Base-by-base conservation (phyloP, 106 monocot species). In the Phalaenopsis aphrodite region DNA sequence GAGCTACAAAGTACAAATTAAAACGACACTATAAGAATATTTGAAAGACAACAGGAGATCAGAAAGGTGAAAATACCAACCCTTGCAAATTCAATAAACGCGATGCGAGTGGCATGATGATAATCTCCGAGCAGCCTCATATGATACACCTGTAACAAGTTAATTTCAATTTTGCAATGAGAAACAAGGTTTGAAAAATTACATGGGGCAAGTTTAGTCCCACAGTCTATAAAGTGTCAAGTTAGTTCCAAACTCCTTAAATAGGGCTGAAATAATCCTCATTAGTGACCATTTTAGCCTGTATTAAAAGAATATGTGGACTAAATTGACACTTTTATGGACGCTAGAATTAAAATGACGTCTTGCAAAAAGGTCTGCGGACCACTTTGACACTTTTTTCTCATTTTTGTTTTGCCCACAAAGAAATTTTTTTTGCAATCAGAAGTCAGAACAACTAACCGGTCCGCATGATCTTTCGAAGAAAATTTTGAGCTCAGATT, bases 81-180 rank as follows among this genome's bases (percentile, higher is more conserved):
- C 75, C 72, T 84, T 77, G 73, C 55, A 72, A 87, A 87, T 56
- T 87, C 87, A 69, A 87, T 84, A 82, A 87, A 87, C 36, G 87
- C 84, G 14, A 84, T 87, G 57, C 82, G 87, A 77, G 84, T 84
- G 58, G 87, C 82, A 39, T 87, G 84, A 76, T 79, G 81, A 84
- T 82, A 77, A 37, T 87, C 87, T 79, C 87, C 87, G 71, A 84
- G 84, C 52, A 87, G 21, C 55, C 87, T 81, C 77, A 87, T 72
- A 17, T 84, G 87, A 71, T 75, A 81, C 43, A 75, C 74, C 74
- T 75, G 71, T 41, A 75, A 45, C 43, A 75, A 45, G 8, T 45
- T 18, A 45, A 71, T 36, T 16, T 43, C n/a, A 75, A 8, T 75
- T 75, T 19, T 37, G 6, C 10, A 75, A 4, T 45, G 7, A 6